Evolutionary conservation across 371 early-diverging fungal genomes (phyloP), one percentile per base, ranked within the genome.

Genomic region (Mucor piriformis): DNA sequence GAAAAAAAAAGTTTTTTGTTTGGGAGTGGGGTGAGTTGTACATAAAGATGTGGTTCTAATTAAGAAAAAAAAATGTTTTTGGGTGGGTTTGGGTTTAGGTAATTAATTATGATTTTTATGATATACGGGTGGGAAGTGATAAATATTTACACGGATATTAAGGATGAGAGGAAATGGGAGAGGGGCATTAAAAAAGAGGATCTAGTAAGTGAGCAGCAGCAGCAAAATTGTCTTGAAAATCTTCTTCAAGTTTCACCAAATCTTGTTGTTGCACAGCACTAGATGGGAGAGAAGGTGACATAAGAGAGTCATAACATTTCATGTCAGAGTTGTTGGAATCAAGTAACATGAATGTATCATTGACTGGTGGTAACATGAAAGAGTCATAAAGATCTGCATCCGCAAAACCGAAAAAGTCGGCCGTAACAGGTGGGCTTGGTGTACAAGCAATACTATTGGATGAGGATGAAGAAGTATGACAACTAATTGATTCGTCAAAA

Each of bases 321-420:
- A 64, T 53, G 43, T 68, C 55, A 25, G 49, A 48, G 24, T 59
- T 57, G 16, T 51, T 57, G 13, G 18, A 40, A 33, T 69, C 64
- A 21, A 69, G 55, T 23, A 69, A 25, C 52, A 69, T 57, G 15
- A 69, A 69, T 27, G 61, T 50, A 33, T 64, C 69, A 54, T 64
- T 69, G 27, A 69, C 64, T 33, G 69, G 69, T 24, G 69, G 69
- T 25, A 69, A 33, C 60, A 64, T 69, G 37, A 69, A 69, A 11
- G 64, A 61, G 42, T 69, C 64, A 57, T 61, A 69, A 25, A 69
- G 50, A 50, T 66, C 67, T 7, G 53, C 18, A 34, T 66, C 66
- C 6, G 60, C 48, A 47, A 54, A 63, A 10, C 69, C 64, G 40
- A 69, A 64, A 8, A 64, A 35, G 27, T 50, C 64, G 1, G 64